Conservation (phyloP, 2,329 filamentous ascomycete species). For the Botrytis porri region DNA sequence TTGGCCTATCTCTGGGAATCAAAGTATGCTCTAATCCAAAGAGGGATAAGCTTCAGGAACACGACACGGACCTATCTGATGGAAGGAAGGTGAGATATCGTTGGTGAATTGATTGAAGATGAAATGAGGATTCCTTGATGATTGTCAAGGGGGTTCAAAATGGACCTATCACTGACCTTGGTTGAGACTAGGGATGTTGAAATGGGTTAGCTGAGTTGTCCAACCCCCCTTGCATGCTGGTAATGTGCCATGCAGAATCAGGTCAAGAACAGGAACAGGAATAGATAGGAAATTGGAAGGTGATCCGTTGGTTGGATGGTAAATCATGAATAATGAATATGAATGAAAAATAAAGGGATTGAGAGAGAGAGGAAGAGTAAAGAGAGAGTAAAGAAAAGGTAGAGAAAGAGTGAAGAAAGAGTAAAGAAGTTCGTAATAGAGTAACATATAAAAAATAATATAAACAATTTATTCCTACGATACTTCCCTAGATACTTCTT, state of each 20-base stretch:
- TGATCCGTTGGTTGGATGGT: not conserved
- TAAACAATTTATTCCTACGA: too few species aligned
- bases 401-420: not conserved
- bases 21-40: not conserved
- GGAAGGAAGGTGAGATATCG: not conserved
- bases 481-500: too few species aligned
- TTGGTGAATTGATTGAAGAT: not conserved
- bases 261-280: not conserved
- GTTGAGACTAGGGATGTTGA: accelerated
- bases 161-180: not conserved
- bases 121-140: not conserved
- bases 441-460: not conserved
- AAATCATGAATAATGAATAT: not conserved
- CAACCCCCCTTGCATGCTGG: not conserved
- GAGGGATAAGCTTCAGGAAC: not conserved
- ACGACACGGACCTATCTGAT: not conserved
- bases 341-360: not conserved
- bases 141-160: not conserved
- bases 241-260: conserved; percentile 1
- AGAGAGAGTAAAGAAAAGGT: too few species aligned
- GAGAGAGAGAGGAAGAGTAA: not conserved
- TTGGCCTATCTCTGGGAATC: not conserved
- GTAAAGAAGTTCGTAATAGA: not conserved
- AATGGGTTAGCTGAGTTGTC: not conserved
- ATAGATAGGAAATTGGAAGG: not conserved